These are phyloP conservation scores for Purshia tridentata DNA, from an alignment of 306 rosid species.

Conservation along the genomic window DNA sequence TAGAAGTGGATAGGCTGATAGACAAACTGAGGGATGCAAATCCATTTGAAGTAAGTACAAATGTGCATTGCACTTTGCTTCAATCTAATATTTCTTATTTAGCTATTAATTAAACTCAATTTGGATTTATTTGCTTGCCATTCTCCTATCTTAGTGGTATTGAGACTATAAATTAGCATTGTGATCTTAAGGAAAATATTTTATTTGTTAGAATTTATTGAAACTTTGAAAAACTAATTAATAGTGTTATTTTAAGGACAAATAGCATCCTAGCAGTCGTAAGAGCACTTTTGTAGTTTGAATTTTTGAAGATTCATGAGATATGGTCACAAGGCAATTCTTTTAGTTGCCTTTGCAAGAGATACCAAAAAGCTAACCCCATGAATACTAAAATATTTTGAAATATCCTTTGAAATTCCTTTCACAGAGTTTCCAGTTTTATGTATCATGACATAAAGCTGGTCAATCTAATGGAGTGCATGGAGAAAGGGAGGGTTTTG, in stretches of 20 bases:
- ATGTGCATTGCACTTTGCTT: not conserved
- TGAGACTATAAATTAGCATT: not conserved
- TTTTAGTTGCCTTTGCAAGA: not conserved
- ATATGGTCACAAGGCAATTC: not conserved
- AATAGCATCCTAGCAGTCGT: not conserved
- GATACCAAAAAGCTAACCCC: not conserved
- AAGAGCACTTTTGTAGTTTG: not conserved
- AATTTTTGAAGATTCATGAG: not conserved
- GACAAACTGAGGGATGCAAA: constrained; percentile 75
- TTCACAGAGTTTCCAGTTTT: not conserved
- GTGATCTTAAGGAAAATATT: too few relatives aligned
- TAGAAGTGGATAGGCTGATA: constrained; percentile 79
- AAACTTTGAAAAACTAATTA: not conserved
- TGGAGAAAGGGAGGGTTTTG: not conserved
- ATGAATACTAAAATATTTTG: not conserved
- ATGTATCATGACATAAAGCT: not conserved
- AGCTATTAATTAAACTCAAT: not conserved
- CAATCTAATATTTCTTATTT: not conserved
- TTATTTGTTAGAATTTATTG: not conserved
- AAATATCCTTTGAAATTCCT: not conserved
- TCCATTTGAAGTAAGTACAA: constrained; percentile 54
- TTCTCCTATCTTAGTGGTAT: not conserved
- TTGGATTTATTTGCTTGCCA: not conserved
- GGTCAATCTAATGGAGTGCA: not conserved
- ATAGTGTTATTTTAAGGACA: not conserved